Evolutionary conservation across 257 asterid species (phyloP), one percentile per base, ranked within the genome.

Genomic region (Solanum pimpinellifolium): DNA sequence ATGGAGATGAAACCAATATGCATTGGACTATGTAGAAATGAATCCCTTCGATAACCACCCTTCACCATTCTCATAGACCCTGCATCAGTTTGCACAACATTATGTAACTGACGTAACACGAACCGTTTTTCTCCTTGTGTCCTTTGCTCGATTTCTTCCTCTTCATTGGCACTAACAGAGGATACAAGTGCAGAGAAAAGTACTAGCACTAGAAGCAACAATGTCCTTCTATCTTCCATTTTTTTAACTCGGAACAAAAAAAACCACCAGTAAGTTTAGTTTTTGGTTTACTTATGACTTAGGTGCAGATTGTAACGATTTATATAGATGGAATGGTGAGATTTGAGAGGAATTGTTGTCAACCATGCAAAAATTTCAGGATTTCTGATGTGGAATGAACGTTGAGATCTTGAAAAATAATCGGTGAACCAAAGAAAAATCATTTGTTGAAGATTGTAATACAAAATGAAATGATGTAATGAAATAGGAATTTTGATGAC

Each of bases 1-100:
- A 97, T 95, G 1, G 96, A 93, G n/a, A 94, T 94, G 91, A 95
- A 94, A 1, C 96, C 97, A 60, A 96, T 86, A 77, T 93, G 94
- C 95, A 96, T 86, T 23, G 93, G 92, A 25, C 83, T 91, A 31
- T 37, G 80, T 7, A 75, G 16, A 39, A 39, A 35, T 66, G 33
- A 44, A 77, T 77, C 62, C 88, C 70, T 1, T 5, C 93, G 91
- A 49, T 41, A 39, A 9, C 83, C 73, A 2, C 97, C 93, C 66
- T 87, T 90, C 73, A 93, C 93, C 75, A 96, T 93, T 86, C 88
- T 94, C 96, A 95, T 93, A 1, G 70, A 83, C 12, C 99, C 99
- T 0, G 98, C 98, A 25, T 91, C 93, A 2, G 98, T 96, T 76
- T 56, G 84, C 84, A 94, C 91, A 27, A 95, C 98, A 14, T 62